These are phyloP conservation scores for Crithidia fasciculata DNA, from an alignment of 208 protist species.

Conservation along the genomic window DNA sequence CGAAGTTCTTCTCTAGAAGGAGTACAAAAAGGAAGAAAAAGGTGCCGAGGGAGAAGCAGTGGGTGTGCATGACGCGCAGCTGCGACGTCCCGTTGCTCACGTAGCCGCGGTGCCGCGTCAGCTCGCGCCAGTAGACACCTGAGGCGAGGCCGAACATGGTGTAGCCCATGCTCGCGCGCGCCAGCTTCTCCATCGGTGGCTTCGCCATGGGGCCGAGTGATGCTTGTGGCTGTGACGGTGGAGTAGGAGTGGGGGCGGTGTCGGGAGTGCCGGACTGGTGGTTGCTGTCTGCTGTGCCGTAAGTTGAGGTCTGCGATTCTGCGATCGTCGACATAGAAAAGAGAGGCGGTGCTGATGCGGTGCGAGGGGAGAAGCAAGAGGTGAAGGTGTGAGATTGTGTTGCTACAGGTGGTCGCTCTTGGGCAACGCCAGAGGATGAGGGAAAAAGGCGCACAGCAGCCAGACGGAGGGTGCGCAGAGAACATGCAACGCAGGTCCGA, in stretches of 20 bases:
- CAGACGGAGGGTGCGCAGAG: too few relatives aligned
- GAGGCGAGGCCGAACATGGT: conserved; percentile 46
- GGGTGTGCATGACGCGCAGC: conserved; percentile 64
- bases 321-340: conserved; percentile 6
- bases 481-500: too few relatives aligned
- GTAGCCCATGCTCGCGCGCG: conserved; percentile 52
- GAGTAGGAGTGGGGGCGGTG: conserved; percentile 2
- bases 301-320: not conserved
- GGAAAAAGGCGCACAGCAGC: too few relatives aligned
- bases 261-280: not conserved
- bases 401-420: not conserved
- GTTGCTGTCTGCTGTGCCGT: conserved; percentile 13
- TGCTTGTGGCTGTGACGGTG: not conserved
- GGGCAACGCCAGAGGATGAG: too few relatives aligned
- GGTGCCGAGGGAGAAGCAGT: conserved; percentile 69
- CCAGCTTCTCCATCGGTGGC: conserved; percentile 49
- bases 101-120: conserved; percentile 41
- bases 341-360: not conserved
- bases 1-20: conserved; percentile 61
- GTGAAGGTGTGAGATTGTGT: not conserved
- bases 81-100: conserved; percentile 46
- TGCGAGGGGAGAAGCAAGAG: not conserved
- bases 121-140: conserved; percentile 67
- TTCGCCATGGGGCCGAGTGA: conserved; percentile 6
- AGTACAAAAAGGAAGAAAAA: conserved; percentile 65